phyloP scores from a whole-genome alignment of 805 yeast species.

The Candida argentea region DNA sequence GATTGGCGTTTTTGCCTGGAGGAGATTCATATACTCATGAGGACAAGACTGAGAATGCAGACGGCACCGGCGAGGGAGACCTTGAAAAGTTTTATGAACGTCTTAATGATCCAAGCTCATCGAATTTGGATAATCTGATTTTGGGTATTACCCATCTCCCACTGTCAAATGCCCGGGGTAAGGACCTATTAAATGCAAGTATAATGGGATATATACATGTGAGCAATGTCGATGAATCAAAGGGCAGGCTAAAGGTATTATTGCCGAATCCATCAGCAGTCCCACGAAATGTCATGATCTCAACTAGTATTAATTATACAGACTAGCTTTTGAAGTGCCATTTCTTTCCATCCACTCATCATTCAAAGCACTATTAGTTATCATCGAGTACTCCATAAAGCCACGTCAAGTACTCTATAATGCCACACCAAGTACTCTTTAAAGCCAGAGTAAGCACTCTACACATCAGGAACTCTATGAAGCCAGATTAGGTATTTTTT shows the following conservation, averaged over 20 bases:
- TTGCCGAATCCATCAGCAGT: constrained; percentile 83
- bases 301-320: constrained; percentile 73
- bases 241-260: constrained; percentile 56
- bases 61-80: constrained; percentile 15
- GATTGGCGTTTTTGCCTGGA: constrained; percentile 30
- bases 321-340: constrained; percentile 38
- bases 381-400: too few species aligned
- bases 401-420: too few species aligned
- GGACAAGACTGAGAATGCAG: constrained; percentile 13
- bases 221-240: constrained; percentile 64
- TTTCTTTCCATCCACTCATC: too few species aligned
- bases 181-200: constrained; percentile 44
- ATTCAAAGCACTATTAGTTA: too few species aligned
- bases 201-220: constrained; percentile 75
- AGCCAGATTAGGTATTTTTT: too few species aligned
- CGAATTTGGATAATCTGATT: constrained; percentile 63
- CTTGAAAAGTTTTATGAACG: constrained; percentile 24
- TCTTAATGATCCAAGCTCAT: constrained; percentile 36
- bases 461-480: too few species aligned
- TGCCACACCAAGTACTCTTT: too few species aligned
- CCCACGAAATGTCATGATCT: constrained; percentile 63
- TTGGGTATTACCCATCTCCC: constrained; percentile 45
- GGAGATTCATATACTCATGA: constrained; percentile 32
- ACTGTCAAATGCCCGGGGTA: constrained; percentile 30
- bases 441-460: too few species aligned